A percentile compares a stretch with the other conserved stretches of the same genome.
phyloP scores from a whole-genome alignment of 495 filamentous ascomycete species.

The Terfezia boudieri region DNA sequence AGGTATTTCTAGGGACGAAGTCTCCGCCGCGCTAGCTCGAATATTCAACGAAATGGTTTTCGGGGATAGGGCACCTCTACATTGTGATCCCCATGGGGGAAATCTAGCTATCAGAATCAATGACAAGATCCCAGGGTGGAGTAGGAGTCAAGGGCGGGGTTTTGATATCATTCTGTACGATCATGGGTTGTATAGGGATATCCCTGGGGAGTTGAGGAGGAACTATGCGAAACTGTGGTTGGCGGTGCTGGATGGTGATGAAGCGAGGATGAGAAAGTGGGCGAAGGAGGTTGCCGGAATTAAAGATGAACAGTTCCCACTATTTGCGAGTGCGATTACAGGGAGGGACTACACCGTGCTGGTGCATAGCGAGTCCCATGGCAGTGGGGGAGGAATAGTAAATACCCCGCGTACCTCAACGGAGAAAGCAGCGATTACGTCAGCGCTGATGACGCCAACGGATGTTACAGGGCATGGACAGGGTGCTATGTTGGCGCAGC shows the following conservation, averaged over 20 bases:
- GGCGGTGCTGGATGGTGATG: conserved; percentile 73
- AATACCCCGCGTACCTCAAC: conserved; percentile 13
- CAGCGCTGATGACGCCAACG: not conserved
- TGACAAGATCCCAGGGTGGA: conserved; percentile 27
- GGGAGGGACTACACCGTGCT: conserved; percentile 72
- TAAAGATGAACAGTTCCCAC: conserved; percentile 74
- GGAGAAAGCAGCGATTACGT: no score
- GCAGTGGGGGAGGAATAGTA: conserved; percentile 50
- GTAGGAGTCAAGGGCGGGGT: conserved; percentile 24
- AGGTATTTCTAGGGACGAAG: conserved; percentile 82
- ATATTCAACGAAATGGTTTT: conserved; percentile 99
- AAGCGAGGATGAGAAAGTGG: conserved; percentile 65
- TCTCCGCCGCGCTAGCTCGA: conserved; percentile 69
- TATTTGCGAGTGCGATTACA: conserved; percentile 93
- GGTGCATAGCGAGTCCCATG: conserved; percentile 27
- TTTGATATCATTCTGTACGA: conserved; percentile 98
- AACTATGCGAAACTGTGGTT: conserved; percentile 97
- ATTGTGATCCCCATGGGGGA: conserved; percentile 95
- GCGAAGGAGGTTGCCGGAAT: conserved; percentile 74
- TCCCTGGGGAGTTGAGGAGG: conserved; percentile 51
- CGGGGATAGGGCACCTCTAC: conserved; percentile 64
- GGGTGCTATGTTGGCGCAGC: conserved; percentile 52
- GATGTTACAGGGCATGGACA: not conserved
- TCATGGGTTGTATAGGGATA: conserved; percentile 89
- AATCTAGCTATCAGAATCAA: conserved; percentile 86